Conservation (phyloP, 352 stramenopile genomes). For the Phytophthora crassamura region DNA sequence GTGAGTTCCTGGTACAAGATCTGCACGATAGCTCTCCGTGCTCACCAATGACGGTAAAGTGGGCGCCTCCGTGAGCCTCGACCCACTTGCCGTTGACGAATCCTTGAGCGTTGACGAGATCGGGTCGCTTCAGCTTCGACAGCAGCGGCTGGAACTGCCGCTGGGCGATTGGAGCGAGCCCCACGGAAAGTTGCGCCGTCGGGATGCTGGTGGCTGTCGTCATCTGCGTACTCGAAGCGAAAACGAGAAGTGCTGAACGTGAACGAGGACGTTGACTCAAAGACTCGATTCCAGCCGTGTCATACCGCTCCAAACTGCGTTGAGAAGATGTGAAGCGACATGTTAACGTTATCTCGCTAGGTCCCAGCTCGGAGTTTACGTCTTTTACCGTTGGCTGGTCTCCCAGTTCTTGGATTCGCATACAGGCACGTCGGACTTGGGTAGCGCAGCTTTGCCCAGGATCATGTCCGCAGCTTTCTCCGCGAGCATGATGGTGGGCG, state of each 20-base stretch:
- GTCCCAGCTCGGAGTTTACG: no score
- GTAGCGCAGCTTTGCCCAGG: slow-evolving; percentile 58
- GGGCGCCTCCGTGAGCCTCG: slow-evolving; percentile 44
- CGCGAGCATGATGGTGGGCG: slow-evolving; percentile 91
- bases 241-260: slow-evolving; percentile 18
- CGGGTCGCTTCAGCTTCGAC: slow-evolving; percentile 55
- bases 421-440: slow-evolving; percentile 62
- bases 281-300: no score
- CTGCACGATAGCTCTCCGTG: no score
- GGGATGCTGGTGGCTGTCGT: slow-evolving; percentile 13
- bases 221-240: slow-evolving; percentile 15
- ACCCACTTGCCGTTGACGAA: slow-evolving; percentile 79
- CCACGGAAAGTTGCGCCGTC: slow-evolving; percentile 4
- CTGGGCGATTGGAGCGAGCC: slow-evolving; percentile 16
- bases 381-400: slow-evolving; percentile 63
- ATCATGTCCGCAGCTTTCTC: slow-evolving; percentile 94
- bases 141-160: slow-evolving; percentile 43
- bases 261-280: no score
- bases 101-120: slow-evolving; percentile 69
- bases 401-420: slow-evolving; percentile 72
- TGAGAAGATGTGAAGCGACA: slow-evolving; percentile 5
- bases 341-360: no score
- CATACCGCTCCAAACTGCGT: no score
- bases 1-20: no score
- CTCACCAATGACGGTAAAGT: slow-evolving; percentile 64